Conservation (phyloP, 2,329 filamentous ascomycete species). For the Cladosporium sp. region DNA sequence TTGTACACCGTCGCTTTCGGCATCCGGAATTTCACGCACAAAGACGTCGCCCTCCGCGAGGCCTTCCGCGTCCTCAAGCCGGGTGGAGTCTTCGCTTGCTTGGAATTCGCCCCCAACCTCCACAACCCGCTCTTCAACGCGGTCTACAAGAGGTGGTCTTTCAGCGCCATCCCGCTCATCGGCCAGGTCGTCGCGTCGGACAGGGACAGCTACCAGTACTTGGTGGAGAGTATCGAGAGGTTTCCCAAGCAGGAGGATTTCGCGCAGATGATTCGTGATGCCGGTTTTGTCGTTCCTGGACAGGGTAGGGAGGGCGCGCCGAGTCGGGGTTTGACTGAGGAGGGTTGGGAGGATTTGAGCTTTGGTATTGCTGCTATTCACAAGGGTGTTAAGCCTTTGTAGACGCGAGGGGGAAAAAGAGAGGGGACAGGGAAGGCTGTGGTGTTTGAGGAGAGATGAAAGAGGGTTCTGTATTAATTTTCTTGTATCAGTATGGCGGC, state of each 20-base stretch:
- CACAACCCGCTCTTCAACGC: conserved; percentile 72
- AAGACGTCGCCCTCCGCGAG: conserved; percentile 74
- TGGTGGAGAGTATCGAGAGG: conserved; percentile 94
- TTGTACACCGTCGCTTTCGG: conserved; percentile 97
- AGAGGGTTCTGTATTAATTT: no score
- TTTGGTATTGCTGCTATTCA: conserved; percentile 93
- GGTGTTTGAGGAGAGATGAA: no score
- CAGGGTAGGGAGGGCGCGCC: conserved; percentile 14
- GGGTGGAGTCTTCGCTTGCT: conserved; percentile 90
- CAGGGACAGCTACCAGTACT: conserved; percentile 93
- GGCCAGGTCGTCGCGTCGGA: conserved; percentile 93
- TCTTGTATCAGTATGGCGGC: no score
- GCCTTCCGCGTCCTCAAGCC: conserved; percentile 87
- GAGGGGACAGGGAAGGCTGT: no score
- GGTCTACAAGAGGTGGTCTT: conserved; percentile 93
- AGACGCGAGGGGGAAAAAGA: background rate
- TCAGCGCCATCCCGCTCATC: conserved; percentile 87
- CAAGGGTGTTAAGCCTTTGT: conserved; percentile 79
- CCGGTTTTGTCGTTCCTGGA: conserved; percentile 73
- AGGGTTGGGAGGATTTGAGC: conserved; percentile 82
- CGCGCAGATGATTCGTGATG: conserved; percentile 72
- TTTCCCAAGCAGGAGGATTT: conserved; percentile 88
- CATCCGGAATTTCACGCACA: conserved; percentile 94
- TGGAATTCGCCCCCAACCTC: conserved; percentile 84
- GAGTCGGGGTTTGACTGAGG: conserved; percentile 23